Conservation (phyloP, 768 basidiomycete species). For the Phaffia tasmanica region DNA sequence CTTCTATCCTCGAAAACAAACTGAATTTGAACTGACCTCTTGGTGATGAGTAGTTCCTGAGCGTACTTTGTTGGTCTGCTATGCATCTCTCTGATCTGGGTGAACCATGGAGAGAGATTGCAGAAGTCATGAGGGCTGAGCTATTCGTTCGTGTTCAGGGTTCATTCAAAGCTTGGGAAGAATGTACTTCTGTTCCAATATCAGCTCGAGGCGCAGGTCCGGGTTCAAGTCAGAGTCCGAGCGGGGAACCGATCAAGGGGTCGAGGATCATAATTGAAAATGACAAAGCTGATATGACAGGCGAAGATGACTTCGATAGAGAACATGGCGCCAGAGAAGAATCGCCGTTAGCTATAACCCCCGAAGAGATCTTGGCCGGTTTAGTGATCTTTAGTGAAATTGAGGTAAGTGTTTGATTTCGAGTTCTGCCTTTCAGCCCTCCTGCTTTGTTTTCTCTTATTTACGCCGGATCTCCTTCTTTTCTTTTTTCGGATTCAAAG, state of each 20-base stretch:
- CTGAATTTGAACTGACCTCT: background rate
- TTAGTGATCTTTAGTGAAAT: conserved; percentile 20
- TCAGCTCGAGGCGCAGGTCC: background rate
- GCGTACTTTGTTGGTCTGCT: conserved; percentile 23
- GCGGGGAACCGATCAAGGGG: background rate
- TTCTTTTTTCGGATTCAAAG: background rate
- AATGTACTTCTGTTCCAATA: background rate
- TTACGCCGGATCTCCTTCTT: background rate
- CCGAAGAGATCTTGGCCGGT: conserved; percentile 17
- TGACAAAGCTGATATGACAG: background rate
- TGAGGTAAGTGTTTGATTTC: conserved; percentile 10
- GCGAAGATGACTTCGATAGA: background rate
- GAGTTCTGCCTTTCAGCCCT: background rate
- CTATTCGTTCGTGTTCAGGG: conserved; percentile 1
- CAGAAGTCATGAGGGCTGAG: conserved; percentile 4
- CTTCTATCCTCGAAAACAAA: background rate
- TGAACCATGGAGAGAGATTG: conserved; percentile 21
- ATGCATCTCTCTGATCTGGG: conserved; percentile 24
- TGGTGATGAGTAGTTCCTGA: conserved; percentile 2
- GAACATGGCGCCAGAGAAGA: too few relatives aligned
- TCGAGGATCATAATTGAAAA: background rate
- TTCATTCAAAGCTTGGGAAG: background rate
- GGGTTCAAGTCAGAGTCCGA: background rate
- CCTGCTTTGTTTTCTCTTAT: background rate
- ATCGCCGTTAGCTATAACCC: too few relatives aligned